phyloP scores from a whole-genome alignment of 441 rosid species.

The Gossypium aridum region DNA sequence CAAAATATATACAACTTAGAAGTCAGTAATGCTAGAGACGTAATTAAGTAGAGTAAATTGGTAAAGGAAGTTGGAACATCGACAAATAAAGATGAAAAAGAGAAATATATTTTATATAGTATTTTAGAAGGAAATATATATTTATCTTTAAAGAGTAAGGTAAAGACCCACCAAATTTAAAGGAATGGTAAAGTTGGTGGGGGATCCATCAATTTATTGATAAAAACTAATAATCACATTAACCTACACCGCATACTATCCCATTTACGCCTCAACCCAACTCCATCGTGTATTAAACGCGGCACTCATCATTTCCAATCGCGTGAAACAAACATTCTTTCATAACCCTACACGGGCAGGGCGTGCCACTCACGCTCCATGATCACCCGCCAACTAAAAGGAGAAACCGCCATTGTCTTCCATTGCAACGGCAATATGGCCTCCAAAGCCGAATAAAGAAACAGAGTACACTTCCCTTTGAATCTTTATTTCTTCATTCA shows the following conservation, averaged over 20 bases:
- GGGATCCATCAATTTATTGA: background rate
- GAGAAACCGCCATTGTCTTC: background rate
- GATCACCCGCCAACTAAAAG: constrained; percentile 12
- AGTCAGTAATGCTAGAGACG: background rate
- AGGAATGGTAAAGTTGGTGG: background rate
- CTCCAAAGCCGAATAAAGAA: background rate
- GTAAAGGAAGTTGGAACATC: background rate
- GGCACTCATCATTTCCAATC: background rate
- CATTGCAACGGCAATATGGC: background rate
- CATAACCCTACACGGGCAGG: background rate
- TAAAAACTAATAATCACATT: constrained; percentile 6
- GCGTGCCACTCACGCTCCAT: constrained; percentile 11
- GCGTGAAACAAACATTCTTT: background rate
- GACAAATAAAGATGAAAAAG: background rate
- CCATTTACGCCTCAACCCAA: background rate
- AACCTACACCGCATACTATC: background rate
- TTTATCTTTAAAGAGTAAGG: background rate
- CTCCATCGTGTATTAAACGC: background rate
- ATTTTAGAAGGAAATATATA: no score
- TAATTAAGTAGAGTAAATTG: background rate
- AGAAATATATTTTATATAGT: no score
- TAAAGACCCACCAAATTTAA: background rate
- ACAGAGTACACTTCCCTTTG: background rate
- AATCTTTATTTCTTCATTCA: background rate
- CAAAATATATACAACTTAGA: background rate